A percentile compares a stretch with the other conserved stretches of the same genome.
Evolutionary conservation across 805 yeast genomes (phyloP).

Genomic region (Nakazawaea wickerhamii): DNA sequence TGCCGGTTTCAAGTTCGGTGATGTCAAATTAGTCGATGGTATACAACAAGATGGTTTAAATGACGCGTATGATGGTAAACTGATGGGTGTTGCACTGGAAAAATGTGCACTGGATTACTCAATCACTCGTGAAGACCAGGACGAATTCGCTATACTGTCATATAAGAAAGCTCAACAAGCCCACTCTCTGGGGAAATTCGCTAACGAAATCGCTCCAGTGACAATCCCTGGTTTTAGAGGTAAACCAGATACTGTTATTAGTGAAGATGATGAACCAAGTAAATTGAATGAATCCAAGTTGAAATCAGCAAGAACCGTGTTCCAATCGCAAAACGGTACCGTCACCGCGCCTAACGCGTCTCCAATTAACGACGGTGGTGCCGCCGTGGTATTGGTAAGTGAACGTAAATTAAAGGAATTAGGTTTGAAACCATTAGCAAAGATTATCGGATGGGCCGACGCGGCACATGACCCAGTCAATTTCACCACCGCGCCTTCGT

Average conservation of each 20-base stretch:
- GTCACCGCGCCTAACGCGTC: slow-evolving; percentile 98
- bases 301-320: slow-evolving; percentile 85
- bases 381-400: slow-evolving; percentile 86
- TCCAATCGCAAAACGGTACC: slow-evolving; percentile 90
- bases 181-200: slow-evolving; percentile 74
- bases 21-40: slow-evolving; percentile 75
- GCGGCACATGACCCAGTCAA: slow-evolving; percentile 94
- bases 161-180: slow-evolving; percentile 86
- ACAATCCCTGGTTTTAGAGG: slow-evolving; percentile 88
- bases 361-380: slow-evolving; percentile 96
- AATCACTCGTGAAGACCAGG: slow-evolving; percentile 82
- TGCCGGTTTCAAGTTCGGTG: slow-evolving; percentile 87
- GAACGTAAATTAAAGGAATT: slow-evolving; percentile 81
- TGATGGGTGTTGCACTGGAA: slow-evolving; percentile 98
- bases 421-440: slow-evolving; percentile 83
- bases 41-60: slow-evolving; percentile 86
- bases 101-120: slow-evolving; percentile 84
- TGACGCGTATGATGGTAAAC: slow-evolving; percentile 82
- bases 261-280: slow-evolving; percentile 76
- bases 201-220: slow-evolving; percentile 77
- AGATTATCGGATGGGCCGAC: slow-evolving; percentile 93
- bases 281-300: slow-evolving; percentile 76
- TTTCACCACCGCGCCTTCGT: slow-evolving; percentile 93
- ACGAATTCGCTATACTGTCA: slow-evolving; percentile 77
- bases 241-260: slow-evolving; percentile 71